Evolutionary conservation across 768 basidiomycete species (phyloP).

Genomic region (Tephrocybe sp.): DNA sequence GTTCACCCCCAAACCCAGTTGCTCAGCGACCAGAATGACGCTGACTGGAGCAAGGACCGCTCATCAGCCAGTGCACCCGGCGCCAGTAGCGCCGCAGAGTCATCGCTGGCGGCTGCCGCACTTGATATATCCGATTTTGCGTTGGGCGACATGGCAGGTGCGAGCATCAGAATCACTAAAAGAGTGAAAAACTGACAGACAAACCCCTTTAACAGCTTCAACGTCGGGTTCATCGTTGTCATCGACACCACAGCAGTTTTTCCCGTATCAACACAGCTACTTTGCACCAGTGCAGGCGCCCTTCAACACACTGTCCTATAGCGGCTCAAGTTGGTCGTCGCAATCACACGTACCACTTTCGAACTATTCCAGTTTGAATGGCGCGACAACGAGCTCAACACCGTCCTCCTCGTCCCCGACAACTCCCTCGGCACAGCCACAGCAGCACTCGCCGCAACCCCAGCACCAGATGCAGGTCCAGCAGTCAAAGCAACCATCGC

Average conservation of each 20-base stretch:
- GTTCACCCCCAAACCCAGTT: conserved; percentile 34
- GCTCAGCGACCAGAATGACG: conserved; percentile 34
- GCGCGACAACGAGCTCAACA: conserved; percentile 57
- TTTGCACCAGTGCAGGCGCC: conserved; percentile 41
- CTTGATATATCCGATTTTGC: conserved; percentile 45
- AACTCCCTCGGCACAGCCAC: conserved; percentile 23
- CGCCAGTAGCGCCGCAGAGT: neutral
- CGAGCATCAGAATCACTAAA: conserved; percentile 14
- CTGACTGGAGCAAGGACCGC: conserved; percentile 48
- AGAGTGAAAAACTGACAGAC: conserved; percentile 1
- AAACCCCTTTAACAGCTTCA: conserved; percentile 5
- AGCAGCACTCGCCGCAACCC: conserved; percentile 19
- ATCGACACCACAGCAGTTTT: conserved; percentile 39
- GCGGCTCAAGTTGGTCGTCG: conserved; percentile 49
- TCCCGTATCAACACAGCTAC: conserved; percentile 42
- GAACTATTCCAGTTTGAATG: conserved; percentile 75
- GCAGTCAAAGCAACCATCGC: conserved; percentile 24
- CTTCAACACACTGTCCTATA: conserved; percentile 56
- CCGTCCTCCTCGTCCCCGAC: conserved; percentile 18
- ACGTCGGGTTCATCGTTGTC: conserved; percentile 39
- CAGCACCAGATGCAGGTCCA: conserved; percentile 26
- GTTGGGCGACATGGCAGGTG: conserved; percentile 42
- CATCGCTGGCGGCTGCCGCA: conserved; percentile 21
- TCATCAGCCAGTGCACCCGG: conserved; percentile 20
- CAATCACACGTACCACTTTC: conserved; percentile 58